phyloP scores from a whole-genome alignment of 371 early-diverging fungal genomes.

The Mortierella sp. region DNA sequence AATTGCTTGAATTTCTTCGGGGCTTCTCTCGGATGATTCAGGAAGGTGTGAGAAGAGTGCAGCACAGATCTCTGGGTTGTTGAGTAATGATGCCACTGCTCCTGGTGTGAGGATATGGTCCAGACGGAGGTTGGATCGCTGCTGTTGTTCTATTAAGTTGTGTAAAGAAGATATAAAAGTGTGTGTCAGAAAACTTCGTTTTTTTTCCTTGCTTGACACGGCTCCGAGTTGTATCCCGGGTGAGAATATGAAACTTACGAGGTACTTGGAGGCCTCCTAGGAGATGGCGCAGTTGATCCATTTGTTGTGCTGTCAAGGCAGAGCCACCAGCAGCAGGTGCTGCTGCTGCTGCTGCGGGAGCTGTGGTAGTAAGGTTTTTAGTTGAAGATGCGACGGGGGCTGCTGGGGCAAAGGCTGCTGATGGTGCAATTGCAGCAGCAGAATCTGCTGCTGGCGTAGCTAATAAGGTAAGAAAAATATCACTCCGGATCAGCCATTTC shows the following conservation, averaged over 20 bases:
- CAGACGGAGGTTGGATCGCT: conserved; percentile 55
- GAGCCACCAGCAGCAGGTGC: conserved; percentile 4
- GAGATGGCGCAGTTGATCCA: conserved; percentile 54
- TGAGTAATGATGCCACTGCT: conserved; percentile 68
- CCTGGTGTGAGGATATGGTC: conserved; percentile 69
- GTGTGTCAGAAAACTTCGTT: not conserved
- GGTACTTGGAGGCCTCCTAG: conserved; percentile 53
- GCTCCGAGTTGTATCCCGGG: no score
- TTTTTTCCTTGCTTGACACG: not conserved
- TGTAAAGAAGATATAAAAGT: not conserved
- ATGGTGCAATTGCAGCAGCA: conserved; percentile 25
- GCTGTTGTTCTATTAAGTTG: not conserved
- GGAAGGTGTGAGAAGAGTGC: conserved; percentile 79
- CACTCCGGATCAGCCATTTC: not conserved
- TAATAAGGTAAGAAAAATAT: not conserved
- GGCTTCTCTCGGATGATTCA: conserved; percentile 63
- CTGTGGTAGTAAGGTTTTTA: not conserved
- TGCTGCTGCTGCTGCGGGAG: conserved; percentile 7
- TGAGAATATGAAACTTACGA: conserved; percentile 22
- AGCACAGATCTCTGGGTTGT: conserved; percentile 65
- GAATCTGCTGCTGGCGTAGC: not conserved
- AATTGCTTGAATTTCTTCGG: conserved; percentile 71
- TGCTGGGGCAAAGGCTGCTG: conserved; percentile 47
- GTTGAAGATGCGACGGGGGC: conserved; percentile 21
- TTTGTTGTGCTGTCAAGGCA: conserved; percentile 41